Percentiles rank a stretch among this genome's conserved stretches.
Evolutionary conservation across 169 alveolate species (phyloP).

Genomic region (Plasmodium sp.): DNA sequence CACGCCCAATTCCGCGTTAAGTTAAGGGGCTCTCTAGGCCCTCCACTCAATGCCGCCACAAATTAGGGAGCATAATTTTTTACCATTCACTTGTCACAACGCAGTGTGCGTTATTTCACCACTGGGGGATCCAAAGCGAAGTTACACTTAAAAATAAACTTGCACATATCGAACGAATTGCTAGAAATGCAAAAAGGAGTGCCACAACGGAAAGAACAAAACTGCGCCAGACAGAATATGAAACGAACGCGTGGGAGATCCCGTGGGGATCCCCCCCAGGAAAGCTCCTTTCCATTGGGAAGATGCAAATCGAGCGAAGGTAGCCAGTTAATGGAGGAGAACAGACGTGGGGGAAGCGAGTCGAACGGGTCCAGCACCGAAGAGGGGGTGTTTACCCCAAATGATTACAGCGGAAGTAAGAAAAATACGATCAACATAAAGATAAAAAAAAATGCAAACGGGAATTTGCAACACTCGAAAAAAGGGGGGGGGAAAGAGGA

Average conservation of each 20-base stretch:
- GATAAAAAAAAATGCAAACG: constrained; percentile 7
- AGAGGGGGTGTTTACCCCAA: constrained; percentile 11
- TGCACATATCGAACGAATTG: not conserved
- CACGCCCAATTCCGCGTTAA: not conserved
- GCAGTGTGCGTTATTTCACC: not conserved
- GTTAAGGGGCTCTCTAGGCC: not conserved
- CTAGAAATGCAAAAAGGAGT: not conserved
- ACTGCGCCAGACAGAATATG: not conserved
- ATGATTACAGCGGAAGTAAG: not conserved
- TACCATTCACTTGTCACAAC: not conserved
- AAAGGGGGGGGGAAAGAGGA: not conserved
- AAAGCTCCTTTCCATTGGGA: not conserved
- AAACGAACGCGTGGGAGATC: not conserved
- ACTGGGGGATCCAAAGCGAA: not conserved
- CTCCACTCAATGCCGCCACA: not conserved
- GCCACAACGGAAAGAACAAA: not conserved
- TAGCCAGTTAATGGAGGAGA: not conserved
- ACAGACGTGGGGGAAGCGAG: not conserved
- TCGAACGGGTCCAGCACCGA: not conserved
- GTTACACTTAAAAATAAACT: not conserved
- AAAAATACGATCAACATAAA: constrained; percentile 5
- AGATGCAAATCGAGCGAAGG: not conserved
- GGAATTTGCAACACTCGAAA: not conserved
- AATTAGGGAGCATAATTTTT: not conserved
- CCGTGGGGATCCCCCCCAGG: not conserved